Conservation (phyloP, 2,329 filamentous ascomycete genomes). For the Teratosphaeria gauchensis region DNA sequence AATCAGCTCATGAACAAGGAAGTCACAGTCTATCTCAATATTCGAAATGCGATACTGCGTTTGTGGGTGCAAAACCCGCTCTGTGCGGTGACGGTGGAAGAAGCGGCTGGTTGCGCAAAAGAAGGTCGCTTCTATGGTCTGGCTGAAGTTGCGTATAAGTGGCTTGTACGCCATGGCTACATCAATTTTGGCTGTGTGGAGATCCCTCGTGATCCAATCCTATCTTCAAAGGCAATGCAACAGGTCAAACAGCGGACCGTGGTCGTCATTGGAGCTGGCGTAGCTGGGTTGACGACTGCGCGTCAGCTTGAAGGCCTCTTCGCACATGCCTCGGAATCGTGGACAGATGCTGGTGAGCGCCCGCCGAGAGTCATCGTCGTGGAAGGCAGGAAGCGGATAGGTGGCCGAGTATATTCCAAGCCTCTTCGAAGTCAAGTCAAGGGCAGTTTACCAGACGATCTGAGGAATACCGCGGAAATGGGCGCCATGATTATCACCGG, state of each 20-base stretch:
- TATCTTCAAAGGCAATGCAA: constrained; percentile 26
- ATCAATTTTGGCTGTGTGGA: constrained; percentile 94
- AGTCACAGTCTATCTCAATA: constrained; percentile 91
- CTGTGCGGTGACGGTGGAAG: constrained; percentile 67
- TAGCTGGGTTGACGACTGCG: constrained; percentile 85
- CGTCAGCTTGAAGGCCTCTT: constrained; percentile 84
- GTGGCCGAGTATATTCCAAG: constrained; percentile 87
- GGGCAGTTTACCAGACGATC: constrained; percentile 42
- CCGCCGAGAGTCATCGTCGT: constrained; percentile 68
- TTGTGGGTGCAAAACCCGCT: constrained; percentile 84
- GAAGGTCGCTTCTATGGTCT: constrained; percentile 82
- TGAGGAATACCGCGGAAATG: constrained; percentile 79
- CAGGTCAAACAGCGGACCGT: constrained; percentile 57
- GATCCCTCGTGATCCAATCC: constrained; percentile 37
- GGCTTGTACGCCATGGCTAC: constrained; percentile 82
- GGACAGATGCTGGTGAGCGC: constrained; percentile 55
- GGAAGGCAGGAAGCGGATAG: constrained; percentile 78
- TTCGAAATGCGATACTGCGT: constrained; percentile 85
- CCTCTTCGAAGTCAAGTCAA: constrained; percentile 51
- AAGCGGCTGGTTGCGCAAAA: constrained; percentile 83
- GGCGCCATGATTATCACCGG: constrained; percentile 97
- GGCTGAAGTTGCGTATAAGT: constrained; percentile 81
- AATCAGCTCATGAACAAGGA: constrained; percentile 77
- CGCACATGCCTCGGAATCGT: constrained; percentile 62
- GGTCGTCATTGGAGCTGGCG: constrained; percentile 83